Base-by-base conservation (phyloP, 768 basidiomycete species). In the Boletus eberwhitei region DNA sequence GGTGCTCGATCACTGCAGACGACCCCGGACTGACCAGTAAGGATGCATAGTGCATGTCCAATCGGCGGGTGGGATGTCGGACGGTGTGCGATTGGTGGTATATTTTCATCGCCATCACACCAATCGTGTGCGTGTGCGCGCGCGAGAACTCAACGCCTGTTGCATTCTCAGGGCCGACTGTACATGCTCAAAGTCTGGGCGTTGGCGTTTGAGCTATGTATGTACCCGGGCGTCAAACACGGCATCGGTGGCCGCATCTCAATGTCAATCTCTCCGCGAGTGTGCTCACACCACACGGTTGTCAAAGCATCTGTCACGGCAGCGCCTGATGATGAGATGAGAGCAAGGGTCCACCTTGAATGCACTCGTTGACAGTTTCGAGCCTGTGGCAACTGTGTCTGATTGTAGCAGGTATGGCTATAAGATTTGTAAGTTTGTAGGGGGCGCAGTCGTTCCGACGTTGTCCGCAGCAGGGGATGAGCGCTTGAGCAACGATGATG, bases 331-430 rank as follows among this genome's bases (percentile, higher is more conserved):
- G 31, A 14, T 7, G 22, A 3, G 38, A 5, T 31, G 37, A 48
- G n/a, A 22, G 32, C n/a, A 9, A n/a, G 45, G 22, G 5, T 37
- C 24, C 2, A 21, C 3, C 9, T 31, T 26, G n/a, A 35, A 29
- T 22, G 39, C 12, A 29, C 11, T 14, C 3, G 26, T 31, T 3
- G 26, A 22, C 17, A 2, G 54, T 39, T 40, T 52, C 36, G 22
- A 48, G 24, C 21, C 32, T 29, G 44, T 55, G 53, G 44, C 34
- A 36, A 57, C 43, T 54, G 50, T 11, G 40, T 61, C 55, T 63
- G 63, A 64, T 64, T 48, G 50, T 59, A 49, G 31, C 38, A 26
- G 22, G 36, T 34, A 62, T 35, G 1, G 8, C 0, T 21, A 38
- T 22, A n/a, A 40, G 34, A 46, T 42, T 14, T 31, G 32, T 2